Base-by-base conservation (phyloP, 192 early-diverging fungal species). In the Spizellomyces sp. region DNA sequence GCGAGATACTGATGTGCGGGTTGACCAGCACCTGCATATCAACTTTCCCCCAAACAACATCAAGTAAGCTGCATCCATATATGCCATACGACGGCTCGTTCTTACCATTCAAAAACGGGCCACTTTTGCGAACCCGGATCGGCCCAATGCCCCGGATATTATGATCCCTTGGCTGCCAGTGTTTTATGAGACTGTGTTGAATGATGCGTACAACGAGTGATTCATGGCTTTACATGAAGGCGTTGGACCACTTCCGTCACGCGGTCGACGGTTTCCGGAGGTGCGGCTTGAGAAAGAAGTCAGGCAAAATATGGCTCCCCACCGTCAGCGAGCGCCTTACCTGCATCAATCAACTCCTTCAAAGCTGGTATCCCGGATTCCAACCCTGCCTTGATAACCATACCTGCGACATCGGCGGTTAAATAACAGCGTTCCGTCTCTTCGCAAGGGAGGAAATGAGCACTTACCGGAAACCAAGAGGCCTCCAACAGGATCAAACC, bases 401-500 rank as follows among this genome's bases (percentile, higher is more conserved):
- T 83, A 12, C 63, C 67, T 72, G 70, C 22, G 43, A 4, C 5
- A 48, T 19, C 58, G 43, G 1, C 6, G 45, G 47, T 14, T 27
- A 9, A 1, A 45, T 63, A 55, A 17, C 36, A 5, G 10, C 22
- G 2, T 50, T 14, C 5, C 8, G n/a, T 5, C 15, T 36, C 4
- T 62, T 68, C 48, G 21, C 19, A 42, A 27, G 12, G 41, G n/a
- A 62, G 52, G 27, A 22, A 58, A 61, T 21, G 52, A 67, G 27
- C 54, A 47, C 58, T 8, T 86, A 27, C 83, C 88, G 17, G 89
- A 83, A 5, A 95, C 91, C 0, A 91, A 70, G 9, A 93, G 71
- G 6, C 92, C 92, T 36, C 93, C 91, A 4, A 93, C 56, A 0
- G 93, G 90, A 70, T 95, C 93, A 14, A 93, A 69, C 55, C 89